Conservation (phyloP, 1,139 yeast genomes). For the Lodderomyces theae region DNA sequence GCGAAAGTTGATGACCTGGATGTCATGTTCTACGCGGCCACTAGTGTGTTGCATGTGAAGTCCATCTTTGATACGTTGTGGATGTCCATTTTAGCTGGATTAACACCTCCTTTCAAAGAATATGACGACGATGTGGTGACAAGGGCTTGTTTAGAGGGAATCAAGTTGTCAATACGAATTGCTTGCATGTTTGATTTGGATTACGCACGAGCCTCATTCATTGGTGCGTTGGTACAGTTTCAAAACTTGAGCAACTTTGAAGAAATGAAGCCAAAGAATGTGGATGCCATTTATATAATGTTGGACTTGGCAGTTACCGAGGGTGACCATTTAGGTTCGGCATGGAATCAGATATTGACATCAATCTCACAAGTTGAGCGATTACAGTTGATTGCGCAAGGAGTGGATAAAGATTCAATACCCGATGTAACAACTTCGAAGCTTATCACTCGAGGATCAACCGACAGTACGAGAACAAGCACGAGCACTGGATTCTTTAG, state of each 20-base stretch:
- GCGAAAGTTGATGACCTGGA: conserved; percentile 29
- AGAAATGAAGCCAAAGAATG: conserved; percentile 76
- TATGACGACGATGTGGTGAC: conserved; percentile 76
- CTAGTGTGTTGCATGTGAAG: conserved; percentile 85
- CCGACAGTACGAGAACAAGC: conserved; percentile 48
- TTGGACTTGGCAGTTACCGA: conserved; percentile 76
- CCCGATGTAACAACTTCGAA: conserved; percentile 86
- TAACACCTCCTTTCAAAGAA: conserved; percentile 90
- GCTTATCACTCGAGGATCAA: conserved; percentile 54
- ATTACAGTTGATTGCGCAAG: conserved; percentile 82
- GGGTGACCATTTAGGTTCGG: conserved; percentile 63
- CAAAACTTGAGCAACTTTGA: conserved; percentile 76
- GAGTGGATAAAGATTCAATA: conserved; percentile 77
- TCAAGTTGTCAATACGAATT: conserved; percentile 75
- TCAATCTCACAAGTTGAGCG: conserved; percentile 90
- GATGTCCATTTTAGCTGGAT: conserved; percentile 95
- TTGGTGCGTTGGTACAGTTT: conserved; percentile 87
- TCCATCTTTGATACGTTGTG: conserved; percentile 93
- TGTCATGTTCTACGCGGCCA: conserved; percentile 48
- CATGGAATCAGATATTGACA: conserved; percentile 84
- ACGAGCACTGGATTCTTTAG: conserved; percentile 54
- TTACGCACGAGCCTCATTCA: conserved; percentile 83
- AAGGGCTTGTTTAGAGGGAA: conserved; percentile 77
- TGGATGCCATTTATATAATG: conserved; percentile 73
- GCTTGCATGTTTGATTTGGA: conserved; percentile 83